Conservation (phyloP, 306 rosid species). For the Citrullus mucosospermus region DNA sequence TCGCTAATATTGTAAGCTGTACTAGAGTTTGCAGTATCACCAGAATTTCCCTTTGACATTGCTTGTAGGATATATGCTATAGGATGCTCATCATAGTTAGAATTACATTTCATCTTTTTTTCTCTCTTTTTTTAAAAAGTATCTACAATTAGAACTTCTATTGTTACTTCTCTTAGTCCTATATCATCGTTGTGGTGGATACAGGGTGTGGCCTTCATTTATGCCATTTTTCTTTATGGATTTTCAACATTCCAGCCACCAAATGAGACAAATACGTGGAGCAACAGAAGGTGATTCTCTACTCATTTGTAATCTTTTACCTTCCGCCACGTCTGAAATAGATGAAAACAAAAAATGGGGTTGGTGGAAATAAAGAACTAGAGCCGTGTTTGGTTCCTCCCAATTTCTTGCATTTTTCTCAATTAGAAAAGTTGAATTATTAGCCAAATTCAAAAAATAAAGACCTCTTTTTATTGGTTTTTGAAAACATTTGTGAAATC, state of each 20-base stretch:
- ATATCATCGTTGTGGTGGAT: not conserved
- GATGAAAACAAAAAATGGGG: not conserved
- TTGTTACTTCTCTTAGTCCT: not conserved
- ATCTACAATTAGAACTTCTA: not conserved
- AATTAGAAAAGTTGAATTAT: no score
- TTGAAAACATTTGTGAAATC: no score
- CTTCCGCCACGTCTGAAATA: not conserved
- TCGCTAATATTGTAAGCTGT: constrained; percentile 75
- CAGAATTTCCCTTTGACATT: not conserved
- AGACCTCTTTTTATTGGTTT: no score
- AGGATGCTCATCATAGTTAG: not conserved
- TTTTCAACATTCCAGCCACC: constrained; percentile 48
- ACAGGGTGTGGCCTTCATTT: constrained; percentile 76
- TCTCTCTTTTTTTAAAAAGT: not conserved
- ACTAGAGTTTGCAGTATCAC: not conserved
- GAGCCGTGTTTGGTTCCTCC: no score
- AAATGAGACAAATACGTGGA: constrained; percentile 44
- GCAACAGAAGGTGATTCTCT: constrained; percentile 51
- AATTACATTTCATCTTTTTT: not conserved
- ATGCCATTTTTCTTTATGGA: constrained; percentile 53
- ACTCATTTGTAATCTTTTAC: constrained; percentile 8
- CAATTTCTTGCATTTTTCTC: no score
- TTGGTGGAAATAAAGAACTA: not conserved
- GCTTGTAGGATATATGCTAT: not conserved
- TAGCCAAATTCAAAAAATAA: no score